A percentile compares a stretch with the other conserved stretches of the same genome.
These are phyloP conservation scores for Lumnitzera racemosa DNA, from an alignment of 345 rosid genomes.

Conservation along the genomic window DNA sequence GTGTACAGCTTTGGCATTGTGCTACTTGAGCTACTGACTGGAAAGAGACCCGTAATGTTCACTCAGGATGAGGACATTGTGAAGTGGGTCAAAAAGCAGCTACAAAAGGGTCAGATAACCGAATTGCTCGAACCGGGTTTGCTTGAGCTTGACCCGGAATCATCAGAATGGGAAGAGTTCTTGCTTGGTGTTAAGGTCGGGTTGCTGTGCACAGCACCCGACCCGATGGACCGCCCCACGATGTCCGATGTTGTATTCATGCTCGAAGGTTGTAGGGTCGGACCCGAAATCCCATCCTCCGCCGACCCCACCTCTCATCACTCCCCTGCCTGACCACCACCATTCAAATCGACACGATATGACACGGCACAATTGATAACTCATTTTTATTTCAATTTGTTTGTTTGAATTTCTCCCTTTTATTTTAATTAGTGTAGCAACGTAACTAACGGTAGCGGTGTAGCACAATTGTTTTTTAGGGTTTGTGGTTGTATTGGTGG, in stretches of 20 bases:
- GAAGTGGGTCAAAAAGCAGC: conserved; percentile 95
- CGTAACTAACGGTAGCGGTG: too few relatives aligned
- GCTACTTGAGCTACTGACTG: conserved; percentile 74
- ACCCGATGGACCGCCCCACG: conserved; percentile 80
- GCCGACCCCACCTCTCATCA: conserved; percentile 81
- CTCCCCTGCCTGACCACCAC: conserved; percentile 50
- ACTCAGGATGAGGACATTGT: conserved; percentile 90
- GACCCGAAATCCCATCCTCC: conserved; percentile 74
- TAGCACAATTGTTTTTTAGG: background rate
- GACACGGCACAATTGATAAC: background rate
- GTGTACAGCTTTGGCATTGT: conserved; percentile 97
- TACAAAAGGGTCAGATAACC: conserved; percentile 76
- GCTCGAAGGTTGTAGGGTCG: conserved; percentile 97
- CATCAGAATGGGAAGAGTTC: conserved; percentile 99
- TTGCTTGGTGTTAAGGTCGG: conserved; percentile 92
- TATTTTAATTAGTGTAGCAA: background rate
- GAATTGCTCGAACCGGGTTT: conserved; percentile 86
- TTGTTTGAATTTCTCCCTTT: background rate
- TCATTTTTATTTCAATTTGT: conserved; percentile 1
- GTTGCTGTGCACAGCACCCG: conserved; percentile 77
- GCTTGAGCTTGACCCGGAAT: conserved; percentile 88
- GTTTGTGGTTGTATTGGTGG: background rate
- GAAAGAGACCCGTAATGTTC: conserved; percentile 90
- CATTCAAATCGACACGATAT: background rate
- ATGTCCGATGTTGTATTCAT: conserved; percentile 90